Percentiles rank a stretch among this genome's conserved stretches.
Conservation (phyloP, 352 stramenopile species). For the Pythium biforme region DNA sequence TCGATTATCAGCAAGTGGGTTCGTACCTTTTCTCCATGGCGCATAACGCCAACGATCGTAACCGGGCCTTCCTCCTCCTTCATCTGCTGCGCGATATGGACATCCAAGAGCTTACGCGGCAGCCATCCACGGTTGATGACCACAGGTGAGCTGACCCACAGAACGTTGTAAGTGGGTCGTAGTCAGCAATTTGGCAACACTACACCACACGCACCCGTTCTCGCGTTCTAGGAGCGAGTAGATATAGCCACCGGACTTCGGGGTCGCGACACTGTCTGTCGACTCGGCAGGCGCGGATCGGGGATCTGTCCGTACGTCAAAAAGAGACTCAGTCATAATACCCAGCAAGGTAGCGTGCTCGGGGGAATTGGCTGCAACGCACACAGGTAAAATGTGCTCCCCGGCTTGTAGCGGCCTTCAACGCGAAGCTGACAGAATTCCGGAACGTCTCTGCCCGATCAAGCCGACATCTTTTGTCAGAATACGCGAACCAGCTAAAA, state of each 20-base stretch:
- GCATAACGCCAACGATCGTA: constrained; percentile 71
- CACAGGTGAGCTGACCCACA: constrained; percentile 56
- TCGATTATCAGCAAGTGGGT: background rate
- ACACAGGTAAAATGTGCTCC: constrained; percentile 82
- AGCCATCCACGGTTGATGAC: constrained; percentile 87
- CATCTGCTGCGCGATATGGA: constrained; percentile 54
- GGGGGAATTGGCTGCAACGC: background rate
- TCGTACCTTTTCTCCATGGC: constrained; percentile 73
- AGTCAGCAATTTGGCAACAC: background rate
- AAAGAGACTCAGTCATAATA: background rate
- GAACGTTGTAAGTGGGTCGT: background rate
- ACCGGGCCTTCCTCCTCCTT: constrained; percentile 58
- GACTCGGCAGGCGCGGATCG: constrained; percentile 77
- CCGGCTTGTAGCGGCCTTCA: constrained; percentile 62
- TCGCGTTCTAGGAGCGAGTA: constrained; percentile 78
- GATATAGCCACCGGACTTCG: constrained; percentile 83
- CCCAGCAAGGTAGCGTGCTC: no score
- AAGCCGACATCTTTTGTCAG: background rate
- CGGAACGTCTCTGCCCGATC: constrained; percentile 53
- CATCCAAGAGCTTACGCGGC: constrained; percentile 69
- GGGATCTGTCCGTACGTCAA: constrained; percentile 36
- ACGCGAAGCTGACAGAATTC: constrained; percentile 77
- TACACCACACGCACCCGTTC: constrained; percentile 42
- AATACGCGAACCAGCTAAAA: no score
- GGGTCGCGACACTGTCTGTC: constrained; percentile 71